These are phyloP conservation scores for Backusella mclennaniae DNA, from an alignment of 192 early-diverging fungal genomes.

Conservation along the genomic window DNA sequence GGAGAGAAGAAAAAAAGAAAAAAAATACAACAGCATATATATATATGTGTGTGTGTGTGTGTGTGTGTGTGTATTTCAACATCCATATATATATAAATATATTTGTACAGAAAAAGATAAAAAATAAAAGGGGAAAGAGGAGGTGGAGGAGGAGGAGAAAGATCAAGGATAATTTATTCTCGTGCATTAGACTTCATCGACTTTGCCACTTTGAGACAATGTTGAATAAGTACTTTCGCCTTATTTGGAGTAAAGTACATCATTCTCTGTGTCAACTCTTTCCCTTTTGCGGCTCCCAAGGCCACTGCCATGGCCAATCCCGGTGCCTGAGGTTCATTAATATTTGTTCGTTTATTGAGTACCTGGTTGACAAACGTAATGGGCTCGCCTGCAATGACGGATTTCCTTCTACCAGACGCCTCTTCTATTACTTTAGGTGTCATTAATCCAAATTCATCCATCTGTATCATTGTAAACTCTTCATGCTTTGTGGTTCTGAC, in stretches of 20 bases:
- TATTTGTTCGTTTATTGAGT: background rate
- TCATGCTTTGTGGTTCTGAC: constrained; percentile 6
- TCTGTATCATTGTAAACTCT: background rate
- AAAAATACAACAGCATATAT: background rate
- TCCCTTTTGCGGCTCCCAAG: constrained; percentile 1
- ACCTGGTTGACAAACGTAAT: constrained; percentile 7
- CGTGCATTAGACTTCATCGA: background rate
- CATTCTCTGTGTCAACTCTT: constrained; percentile 2
- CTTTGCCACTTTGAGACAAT: constrained; percentile 15
- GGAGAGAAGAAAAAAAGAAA: background rate
- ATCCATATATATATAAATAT: background rate
- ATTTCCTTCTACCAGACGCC: background rate
- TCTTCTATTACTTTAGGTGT: background rate
- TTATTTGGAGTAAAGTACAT: constrained; percentile 15
- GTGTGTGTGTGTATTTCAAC: background rate
- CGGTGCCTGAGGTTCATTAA: constrained; percentile 4
- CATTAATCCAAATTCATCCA: constrained; percentile 12
- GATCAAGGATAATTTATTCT: background rate
- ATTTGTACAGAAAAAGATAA: background rate
- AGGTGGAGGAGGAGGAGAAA: background rate
- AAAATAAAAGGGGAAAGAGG: background rate
- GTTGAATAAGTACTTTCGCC: constrained; percentile 9
- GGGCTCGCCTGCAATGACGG: background rate
- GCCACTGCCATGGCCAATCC: constrained; percentile 10
- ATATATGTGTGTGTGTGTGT: background rate